Conservation (phyloP, 352 stramenopile genomes). For the Globisporangium alternatum region DNA sequence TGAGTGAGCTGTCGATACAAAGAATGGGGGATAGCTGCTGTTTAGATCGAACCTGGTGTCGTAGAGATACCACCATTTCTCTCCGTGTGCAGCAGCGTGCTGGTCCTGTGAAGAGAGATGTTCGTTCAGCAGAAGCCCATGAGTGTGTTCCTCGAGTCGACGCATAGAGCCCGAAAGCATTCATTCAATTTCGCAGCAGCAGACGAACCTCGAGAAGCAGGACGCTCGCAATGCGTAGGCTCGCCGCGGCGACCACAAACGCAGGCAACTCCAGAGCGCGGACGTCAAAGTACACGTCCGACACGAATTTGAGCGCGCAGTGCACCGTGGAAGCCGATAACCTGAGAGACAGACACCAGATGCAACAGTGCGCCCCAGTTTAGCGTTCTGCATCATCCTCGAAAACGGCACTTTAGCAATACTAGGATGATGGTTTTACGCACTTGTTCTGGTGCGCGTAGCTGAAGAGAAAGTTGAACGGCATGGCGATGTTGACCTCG, state of each 20-base stretch:
- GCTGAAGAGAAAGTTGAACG: slow-evolving; percentile 33
- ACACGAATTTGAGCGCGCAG: slow-evolving; percentile 34
- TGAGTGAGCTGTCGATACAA: background rate
- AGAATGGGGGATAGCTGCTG: background rate
- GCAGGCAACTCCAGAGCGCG: slow-evolving; percentile 24
- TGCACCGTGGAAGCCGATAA: slow-evolving; percentile 29
- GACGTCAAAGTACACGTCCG: slow-evolving; percentile 32
- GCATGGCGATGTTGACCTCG: slow-evolving; percentile 40
- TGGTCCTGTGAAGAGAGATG: background rate
- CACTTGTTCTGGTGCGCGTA: slow-evolving; percentile 30
- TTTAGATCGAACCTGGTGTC: slow-evolving; percentile 32
- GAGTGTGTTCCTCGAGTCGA: background rate
- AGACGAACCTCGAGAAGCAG: slow-evolving; percentile 20
- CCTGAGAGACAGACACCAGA: slow-evolving; percentile 10
- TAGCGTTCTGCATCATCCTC: background rate
- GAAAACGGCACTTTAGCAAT: background rate
- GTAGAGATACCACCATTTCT: slow-evolving; percentile 53
- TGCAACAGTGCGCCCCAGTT: background rate
- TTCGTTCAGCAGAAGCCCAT: background rate
- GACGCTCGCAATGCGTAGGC: slow-evolving; percentile 26
- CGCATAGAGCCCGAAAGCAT: too few relatives aligned
- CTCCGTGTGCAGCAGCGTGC: background rate
- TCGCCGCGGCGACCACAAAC: slow-evolving; percentile 27
- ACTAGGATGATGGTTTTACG: background rate
- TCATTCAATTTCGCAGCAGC: background rate